Evolutionary conservation across 257 asterid genomes (phyloP).

Genomic region (Thymus mandschuricus): DNA sequence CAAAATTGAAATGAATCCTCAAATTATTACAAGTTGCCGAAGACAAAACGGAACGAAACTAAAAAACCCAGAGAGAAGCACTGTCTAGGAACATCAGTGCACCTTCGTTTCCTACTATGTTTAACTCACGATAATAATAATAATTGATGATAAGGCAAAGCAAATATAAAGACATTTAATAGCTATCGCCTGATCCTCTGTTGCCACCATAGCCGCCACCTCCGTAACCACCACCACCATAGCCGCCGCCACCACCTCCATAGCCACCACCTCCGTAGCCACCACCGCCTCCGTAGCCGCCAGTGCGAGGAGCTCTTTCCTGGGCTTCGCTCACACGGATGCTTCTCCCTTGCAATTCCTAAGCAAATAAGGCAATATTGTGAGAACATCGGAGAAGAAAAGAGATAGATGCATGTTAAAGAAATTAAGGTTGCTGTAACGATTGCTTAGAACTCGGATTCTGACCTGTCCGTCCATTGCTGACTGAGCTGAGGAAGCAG

Average conservation of each 20-base stretch:
- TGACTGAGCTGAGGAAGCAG: constrained; percentile 66
- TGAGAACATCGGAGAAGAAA: no score
- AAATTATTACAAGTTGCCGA: constrained; percentile 18
- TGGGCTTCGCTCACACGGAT: constrained; percentile 28
- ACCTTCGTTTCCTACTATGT: neutral
- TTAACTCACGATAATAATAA: neutral
- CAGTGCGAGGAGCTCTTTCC: constrained; percentile 37
- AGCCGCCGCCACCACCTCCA: constrained; percentile 14
- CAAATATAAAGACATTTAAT: neutral
- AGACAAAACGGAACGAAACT: neutral
- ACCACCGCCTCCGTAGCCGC: neutral
- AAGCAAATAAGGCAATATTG: neutral
- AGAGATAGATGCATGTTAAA: neutral
- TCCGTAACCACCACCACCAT: neutral
- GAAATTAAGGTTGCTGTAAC: neutral
- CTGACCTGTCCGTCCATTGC: constrained; percentile 91
- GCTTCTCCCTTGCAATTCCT: constrained; percentile 36
- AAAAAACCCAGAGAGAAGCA: neutral
- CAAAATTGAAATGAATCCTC: neutral
- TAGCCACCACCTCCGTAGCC: constrained; percentile 12
- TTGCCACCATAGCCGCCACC: neutral
- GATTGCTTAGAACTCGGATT: neutral
- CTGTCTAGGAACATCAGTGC: neutral
- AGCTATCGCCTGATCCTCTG: neutral
- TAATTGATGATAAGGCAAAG: neutral